phyloP scores from a whole-genome alignment of 768 basidiomycete species.

The Astraeus odoratus region DNA sequence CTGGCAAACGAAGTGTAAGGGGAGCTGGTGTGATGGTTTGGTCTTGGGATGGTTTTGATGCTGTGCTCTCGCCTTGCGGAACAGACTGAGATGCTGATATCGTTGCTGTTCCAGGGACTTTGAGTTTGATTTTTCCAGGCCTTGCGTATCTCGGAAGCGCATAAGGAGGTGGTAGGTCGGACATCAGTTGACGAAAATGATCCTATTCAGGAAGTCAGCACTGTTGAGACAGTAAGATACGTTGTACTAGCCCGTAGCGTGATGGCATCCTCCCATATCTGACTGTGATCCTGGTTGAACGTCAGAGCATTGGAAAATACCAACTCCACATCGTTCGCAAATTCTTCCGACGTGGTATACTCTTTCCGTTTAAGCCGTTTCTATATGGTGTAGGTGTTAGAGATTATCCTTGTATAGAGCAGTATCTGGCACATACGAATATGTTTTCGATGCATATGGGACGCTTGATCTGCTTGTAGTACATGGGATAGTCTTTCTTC shows the following conservation, averaged over 20 bases:
- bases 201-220: constrained; percentile 39
- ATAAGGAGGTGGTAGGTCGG: constrained; percentile 65
- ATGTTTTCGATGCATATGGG: constrained; percentile 76
- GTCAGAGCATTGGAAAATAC: constrained; percentile 85
- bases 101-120: constrained; percentile 38
- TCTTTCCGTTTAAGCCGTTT: constrained; percentile 77
- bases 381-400: constrained; percentile 37
- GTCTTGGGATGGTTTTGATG: constrained; percentile 14
- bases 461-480: constrained; percentile 73
- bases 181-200: constrained; percentile 67
- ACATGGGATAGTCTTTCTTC: constrained; percentile 70
- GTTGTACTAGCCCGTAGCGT: constrained; percentile 48
- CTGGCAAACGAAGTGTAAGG: constrained; percentile 19
- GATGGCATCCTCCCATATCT: constrained; percentile 74
- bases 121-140: constrained; percentile 66
- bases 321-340: constrained; percentile 81
- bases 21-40: constrained; percentile 7
- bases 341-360: constrained; percentile 60
- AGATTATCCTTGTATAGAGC: neutral
- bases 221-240: constrained; percentile 1
- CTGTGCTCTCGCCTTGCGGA: constrained; percentile 7
- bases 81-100: constrained; percentile 6
- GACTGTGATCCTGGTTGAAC: constrained; percentile 84
- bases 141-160: constrained; percentile 58
- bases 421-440: constrained; percentile 44